These are phyloP conservation scores for Wallacemonas collosoma DNA, from an alignment of 208 protist species.

Conservation along the genomic window DNA sequence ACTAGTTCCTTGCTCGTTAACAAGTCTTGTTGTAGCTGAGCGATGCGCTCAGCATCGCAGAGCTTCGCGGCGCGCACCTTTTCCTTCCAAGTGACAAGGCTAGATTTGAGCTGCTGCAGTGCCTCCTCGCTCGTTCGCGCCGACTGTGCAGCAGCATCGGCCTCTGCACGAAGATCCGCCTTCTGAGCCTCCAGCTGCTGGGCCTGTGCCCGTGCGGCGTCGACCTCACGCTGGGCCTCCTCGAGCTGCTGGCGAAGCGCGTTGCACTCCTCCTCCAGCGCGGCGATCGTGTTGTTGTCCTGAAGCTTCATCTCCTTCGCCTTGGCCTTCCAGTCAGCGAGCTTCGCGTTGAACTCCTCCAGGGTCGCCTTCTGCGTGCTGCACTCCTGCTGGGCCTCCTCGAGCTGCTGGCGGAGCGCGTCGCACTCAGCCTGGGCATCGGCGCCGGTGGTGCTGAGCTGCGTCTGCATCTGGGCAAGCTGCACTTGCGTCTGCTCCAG, in stretches of 20 bases:
- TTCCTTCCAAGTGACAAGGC: conserved; percentile 52
- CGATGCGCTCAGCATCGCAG: conserved; percentile 37
- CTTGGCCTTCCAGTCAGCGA: background rate
- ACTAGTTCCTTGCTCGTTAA: background rate
- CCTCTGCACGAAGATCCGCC: conserved; percentile 7
- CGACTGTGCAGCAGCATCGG: background rate
- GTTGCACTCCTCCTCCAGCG: conserved; percentile 15
- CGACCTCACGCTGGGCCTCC: conserved; percentile 12
- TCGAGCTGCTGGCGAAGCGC: conserved; percentile 21
- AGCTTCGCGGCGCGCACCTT: conserved; percentile 62
- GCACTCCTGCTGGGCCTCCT: background rate
- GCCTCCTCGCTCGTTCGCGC: conserved; percentile 8
- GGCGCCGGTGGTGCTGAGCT: background rate
- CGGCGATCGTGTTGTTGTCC: background rate
- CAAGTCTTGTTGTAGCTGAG: conserved; percentile 16
- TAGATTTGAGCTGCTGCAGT: conserved; percentile 23
- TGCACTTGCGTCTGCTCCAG: conserved; percentile 10
- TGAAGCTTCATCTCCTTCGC: background rate
- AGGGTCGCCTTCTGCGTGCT: no score
- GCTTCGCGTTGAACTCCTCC: conserved; percentile 6
- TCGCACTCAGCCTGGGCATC: conserved; percentile 18
- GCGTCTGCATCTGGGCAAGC: background rate
- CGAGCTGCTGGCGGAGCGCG: conserved; percentile 21
- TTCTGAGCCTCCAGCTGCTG: conserved; percentile 11
- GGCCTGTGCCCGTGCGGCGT: conserved; percentile 14